A percentile compares a stretch with the other conserved stretches of the same genome.
Conservation (phyloP, 2,329 filamentous ascomycete species). For the Cryphonectria radicalis region DNA sequence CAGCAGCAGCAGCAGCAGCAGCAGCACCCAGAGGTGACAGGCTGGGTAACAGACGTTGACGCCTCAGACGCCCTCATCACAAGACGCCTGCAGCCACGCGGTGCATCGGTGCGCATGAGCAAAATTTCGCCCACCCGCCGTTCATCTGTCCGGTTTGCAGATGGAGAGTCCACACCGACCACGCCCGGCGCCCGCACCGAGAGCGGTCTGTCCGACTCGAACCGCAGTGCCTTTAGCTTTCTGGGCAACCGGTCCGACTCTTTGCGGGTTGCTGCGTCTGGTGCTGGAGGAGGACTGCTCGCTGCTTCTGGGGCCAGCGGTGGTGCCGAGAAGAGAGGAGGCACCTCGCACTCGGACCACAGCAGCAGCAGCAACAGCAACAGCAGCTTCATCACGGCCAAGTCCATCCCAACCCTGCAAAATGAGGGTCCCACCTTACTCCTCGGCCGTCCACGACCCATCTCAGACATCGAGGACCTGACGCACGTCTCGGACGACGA, state of each 20-base stretch:
- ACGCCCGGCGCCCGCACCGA: slow-evolving; percentile 46
- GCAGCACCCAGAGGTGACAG: slow-evolving; percentile 58
- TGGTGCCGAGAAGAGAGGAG: slow-evolving; percentile 22
- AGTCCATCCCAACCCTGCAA: slow-evolving; percentile 55
- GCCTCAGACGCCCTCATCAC: slow-evolving; percentile 57
- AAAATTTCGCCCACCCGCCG: slow-evolving; percentile 44
- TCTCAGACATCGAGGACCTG: slow-evolving; percentile 22
- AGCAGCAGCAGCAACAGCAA: slow-evolving; percentile 44
- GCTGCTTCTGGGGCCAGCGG: slow-evolving; percentile 22
- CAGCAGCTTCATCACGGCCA: slow-evolving; percentile 54
- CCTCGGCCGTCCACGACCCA: slow-evolving; percentile 36
- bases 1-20: slow-evolving; percentile 20
- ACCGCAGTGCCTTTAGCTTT: slow-evolving; percentile 50
- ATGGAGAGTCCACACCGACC: slow-evolving; percentile 19
- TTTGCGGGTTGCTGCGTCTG: slow-evolving; percentile 42
- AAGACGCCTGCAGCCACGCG: slow-evolving; percentile 45
- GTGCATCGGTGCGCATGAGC: slow-evolving; percentile 36
- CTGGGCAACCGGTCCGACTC: slow-evolving; percentile 39
- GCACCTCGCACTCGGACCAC: slow-evolving; percentile 35
- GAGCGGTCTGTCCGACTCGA: slow-evolving; percentile 61
- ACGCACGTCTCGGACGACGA: slow-evolving; percentile 39
- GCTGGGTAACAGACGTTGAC: slow-evolving; percentile 62
- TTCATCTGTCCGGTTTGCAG: slow-evolving; percentile 37
- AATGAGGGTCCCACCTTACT: slow-evolving; percentile 57
- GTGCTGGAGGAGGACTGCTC: not conserved